Evolutionary conservation across 2,329 filamentous ascomycete genomes (phyloP).

Genomic region (Mycosphaerella arachidis): DNA sequence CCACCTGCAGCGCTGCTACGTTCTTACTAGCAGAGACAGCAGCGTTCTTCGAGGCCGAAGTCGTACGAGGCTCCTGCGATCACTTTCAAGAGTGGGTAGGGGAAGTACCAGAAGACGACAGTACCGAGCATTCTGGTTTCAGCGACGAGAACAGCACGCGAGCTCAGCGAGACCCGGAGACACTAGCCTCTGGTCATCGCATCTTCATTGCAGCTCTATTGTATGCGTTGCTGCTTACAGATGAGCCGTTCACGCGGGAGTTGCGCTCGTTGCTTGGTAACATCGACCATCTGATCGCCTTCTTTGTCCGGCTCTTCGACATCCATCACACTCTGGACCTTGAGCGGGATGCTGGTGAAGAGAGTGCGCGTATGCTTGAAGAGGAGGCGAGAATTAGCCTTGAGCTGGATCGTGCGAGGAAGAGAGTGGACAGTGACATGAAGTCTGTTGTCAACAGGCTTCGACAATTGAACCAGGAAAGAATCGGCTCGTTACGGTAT

Average conservation of each 20-base stretch:
- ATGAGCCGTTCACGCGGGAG: conserved; percentile 57
- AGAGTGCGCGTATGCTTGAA: conserved; percentile 49
- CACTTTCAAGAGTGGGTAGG: conserved; percentile 68
- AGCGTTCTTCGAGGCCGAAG: conserved; percentile 83
- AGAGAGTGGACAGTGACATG: conserved; percentile 62
- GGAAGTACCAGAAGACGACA: conserved; percentile 6
- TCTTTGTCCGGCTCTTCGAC: conserved; percentile 68
- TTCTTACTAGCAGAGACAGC: conserved; percentile 88
- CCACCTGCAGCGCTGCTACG: conserved; percentile 77
- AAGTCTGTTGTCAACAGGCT: conserved; percentile 56
- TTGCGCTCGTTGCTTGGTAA: conserved; percentile 65
- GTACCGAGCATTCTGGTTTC: background rate
- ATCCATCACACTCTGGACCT: conserved; percentile 77
- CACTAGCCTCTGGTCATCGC: conserved; percentile 73
- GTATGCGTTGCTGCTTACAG: conserved; percentile 63
- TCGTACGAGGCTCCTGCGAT: conserved; percentile 75
- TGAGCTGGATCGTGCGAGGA: conserved; percentile 61
- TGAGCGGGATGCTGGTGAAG: conserved; percentile 75
- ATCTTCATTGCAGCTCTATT: conserved; percentile 67
- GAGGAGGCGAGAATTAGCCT: conserved; percentile 67
- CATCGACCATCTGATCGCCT: conserved; percentile 76
- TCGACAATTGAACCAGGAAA: conserved; percentile 55
- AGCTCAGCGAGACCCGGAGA: conserved; percentile 71
- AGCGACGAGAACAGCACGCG: background rate
- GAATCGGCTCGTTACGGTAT: conserved; percentile 34